These are phyloP conservation scores for Botrytis cinerea DNA, from an alignment of 2,329 filamentous ascomycete genomes.

Conservation along the genomic window DNA sequence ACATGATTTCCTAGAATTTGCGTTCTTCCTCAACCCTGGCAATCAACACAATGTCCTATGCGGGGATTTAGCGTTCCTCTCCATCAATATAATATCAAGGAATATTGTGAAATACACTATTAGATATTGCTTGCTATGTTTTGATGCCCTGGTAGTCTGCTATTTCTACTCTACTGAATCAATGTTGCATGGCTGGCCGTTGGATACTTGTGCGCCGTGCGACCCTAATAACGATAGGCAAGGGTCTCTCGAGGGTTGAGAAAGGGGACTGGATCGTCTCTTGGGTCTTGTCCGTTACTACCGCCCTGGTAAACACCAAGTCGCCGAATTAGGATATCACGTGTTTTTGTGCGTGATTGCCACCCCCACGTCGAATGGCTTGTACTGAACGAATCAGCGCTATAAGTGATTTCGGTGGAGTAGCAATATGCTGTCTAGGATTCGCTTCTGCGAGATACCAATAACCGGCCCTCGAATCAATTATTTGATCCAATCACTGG, in stretches of 20 bases:
- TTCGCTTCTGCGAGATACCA: conserved; percentile 9
- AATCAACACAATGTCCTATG: conserved; percentile 6
- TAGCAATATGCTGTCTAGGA: not conserved
- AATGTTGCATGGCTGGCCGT: not conserved
- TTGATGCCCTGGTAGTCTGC: not conserved
- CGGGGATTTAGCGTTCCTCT: not conserved
- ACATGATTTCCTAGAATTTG: not conserved
- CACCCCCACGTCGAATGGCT: conserved; percentile 6
- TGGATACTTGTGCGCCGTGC: not conserved
- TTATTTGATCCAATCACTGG: not conserved
- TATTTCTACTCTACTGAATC: not conserved
- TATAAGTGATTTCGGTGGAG: not conserved
- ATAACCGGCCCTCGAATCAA: not conserved
- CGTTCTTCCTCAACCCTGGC: not conserved
- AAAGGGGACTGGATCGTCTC: not conserved
- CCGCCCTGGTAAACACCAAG: too few species aligned
- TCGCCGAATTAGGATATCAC: not conserved
- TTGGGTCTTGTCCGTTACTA: not conserved
- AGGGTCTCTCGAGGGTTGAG: not conserved
- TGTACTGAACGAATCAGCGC: not conserved
- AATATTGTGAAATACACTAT: not conserved
- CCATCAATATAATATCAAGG: not conserved
- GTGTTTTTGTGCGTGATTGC: not conserved
- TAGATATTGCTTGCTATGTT: conserved; percentile 9
- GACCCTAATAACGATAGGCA: not conserved